phyloP scores from a whole-genome alignment of 257 asterid species.

The Parsonsia alboflavescens region DNA sequence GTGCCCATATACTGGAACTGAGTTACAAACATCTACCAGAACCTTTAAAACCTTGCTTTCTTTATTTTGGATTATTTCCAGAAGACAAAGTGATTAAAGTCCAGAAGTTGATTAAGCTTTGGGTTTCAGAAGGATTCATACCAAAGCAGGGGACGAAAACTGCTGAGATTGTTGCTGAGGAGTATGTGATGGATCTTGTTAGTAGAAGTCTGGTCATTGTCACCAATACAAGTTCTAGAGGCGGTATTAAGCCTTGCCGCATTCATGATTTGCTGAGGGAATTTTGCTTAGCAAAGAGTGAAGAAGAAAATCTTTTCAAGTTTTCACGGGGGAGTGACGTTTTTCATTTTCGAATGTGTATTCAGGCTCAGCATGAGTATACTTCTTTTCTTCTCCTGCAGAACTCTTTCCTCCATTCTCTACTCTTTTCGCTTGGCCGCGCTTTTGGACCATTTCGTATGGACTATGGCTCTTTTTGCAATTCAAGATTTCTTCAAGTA shows the following conservation, averaged over 20 bases:
- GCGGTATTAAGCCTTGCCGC: conserved; percentile 9
- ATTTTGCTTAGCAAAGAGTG: conserved; percentile 10
- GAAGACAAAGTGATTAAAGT: conserved; percentile 6
- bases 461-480: neutral
- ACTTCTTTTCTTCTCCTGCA: too few relatives aligned
- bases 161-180: conserved; percentile 5
- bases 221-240: neutral
- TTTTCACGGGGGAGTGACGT: neutral
- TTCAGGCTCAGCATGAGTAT: neutral
- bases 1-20: neutral
- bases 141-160: neutral
- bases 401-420: neutral
- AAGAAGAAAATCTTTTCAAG: neutral
- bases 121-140: conserved; percentile 17
- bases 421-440: too few relatives aligned
- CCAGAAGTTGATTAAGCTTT: neutral
- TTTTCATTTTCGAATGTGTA: neutral
- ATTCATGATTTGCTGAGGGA: conserved; percentile 14
- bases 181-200: conserved; percentile 6
- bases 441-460: too few relatives aligned
- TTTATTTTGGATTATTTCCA: conserved; percentile 12
- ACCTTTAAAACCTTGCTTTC: conserved; percentile 15
- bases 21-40: conserved; percentile 4
- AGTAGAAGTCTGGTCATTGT: conserved; percentile 6
- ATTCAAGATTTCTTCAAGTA: conserved; percentile 9